Evolutionary conservation across 768 basidiomycete species (phyloP).

Genomic region (Trametes gibbosa): DNA sequence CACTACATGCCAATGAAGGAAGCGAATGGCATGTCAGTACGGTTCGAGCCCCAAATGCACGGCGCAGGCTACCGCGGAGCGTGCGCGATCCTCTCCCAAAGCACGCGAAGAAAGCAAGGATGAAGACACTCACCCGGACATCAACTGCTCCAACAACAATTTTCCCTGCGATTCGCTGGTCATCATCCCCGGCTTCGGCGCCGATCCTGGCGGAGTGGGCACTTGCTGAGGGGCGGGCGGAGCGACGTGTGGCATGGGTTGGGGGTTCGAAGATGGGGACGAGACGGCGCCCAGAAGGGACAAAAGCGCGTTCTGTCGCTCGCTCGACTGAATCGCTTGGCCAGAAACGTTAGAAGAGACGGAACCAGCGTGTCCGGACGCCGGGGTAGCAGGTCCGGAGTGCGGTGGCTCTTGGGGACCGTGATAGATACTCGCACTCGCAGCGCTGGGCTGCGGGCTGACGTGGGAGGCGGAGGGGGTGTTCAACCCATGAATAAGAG

Average conservation of each 20-base stretch:
- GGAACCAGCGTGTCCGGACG: constrained; percentile 40
- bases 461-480: constrained; percentile 38
- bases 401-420: constrained; percentile 30
- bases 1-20: constrained; percentile 8
- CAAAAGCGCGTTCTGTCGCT: constrained; percentile 74
- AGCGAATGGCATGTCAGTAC: not conserved
- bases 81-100: not conserved
- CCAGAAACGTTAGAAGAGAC: constrained; percentile 40
- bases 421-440: constrained; percentile 24
- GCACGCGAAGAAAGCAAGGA: constrained; percentile 7
- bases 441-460: constrained; percentile 31
- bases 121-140: constrained; percentile 63
- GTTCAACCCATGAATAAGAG: constrained; percentile 59
- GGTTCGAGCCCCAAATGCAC: not conserved
- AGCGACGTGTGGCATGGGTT: constrained; percentile 24
- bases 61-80: not conserved
- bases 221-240: constrained; percentile 53
- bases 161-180: constrained; percentile 68
- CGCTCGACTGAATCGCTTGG: constrained; percentile 41
- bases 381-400: constrained; percentile 44
- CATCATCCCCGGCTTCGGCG: constrained; percentile 49
- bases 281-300: constrained; percentile 60
- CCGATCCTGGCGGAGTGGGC: constrained; percentile 64
- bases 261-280: constrained; percentile 33
- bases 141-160: constrained; percentile 74